Evolutionary conservation across 306 rosid genomes (phyloP), one percentile per base, ranked within the genome.

Genomic region (Trichosanthes truncata): DNA sequence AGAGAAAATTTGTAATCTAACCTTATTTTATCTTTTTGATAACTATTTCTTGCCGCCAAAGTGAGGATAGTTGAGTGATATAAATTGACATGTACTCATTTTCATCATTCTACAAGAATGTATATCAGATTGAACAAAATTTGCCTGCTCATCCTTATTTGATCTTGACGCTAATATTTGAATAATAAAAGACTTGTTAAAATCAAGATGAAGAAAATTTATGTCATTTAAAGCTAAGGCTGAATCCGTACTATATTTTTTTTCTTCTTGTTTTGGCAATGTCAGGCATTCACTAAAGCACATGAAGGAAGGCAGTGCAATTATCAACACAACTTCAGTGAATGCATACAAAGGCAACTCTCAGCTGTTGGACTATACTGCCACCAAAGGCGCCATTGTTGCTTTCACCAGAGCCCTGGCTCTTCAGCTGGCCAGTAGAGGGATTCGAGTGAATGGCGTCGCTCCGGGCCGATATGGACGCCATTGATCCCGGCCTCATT

Each of bases 381-480:
- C 98, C 1, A 91, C 96, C 0, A 90, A 93, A 81, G 96, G 98
- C 4, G 94, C 92, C 7, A 87, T 90, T 63, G 97, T 91, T 48
- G 88, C 90, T 9, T 93, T 86, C 53, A 87, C 93, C 0, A 87
- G 97, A 85, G 92, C 85, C n/a, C 90, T 93, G 1, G 83, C 97
- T 2, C 89, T 86, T 80, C 89, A 93, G 82, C 84, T 91, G 3
- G 88, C 51, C 13, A 75, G 18, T 62, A 79, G 49, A 80, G 92
- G 93, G 52, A 91, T 91, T 56, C 81, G 93, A 2, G 97, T 93
- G 21, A 91, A 91, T 13, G 98, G 92, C 1, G 98, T 93, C 1
- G 98, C 97, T 3, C 97, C 96, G 0, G 98, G 67, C 97, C 97
- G 18, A 89, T 91, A 3, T 93, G 97, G 93, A 91, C 97, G 1